phyloP scores from a whole-genome alignment of 2,329 filamentous ascomycete genomes.

The Colletotrichum theobromicola region DNA sequence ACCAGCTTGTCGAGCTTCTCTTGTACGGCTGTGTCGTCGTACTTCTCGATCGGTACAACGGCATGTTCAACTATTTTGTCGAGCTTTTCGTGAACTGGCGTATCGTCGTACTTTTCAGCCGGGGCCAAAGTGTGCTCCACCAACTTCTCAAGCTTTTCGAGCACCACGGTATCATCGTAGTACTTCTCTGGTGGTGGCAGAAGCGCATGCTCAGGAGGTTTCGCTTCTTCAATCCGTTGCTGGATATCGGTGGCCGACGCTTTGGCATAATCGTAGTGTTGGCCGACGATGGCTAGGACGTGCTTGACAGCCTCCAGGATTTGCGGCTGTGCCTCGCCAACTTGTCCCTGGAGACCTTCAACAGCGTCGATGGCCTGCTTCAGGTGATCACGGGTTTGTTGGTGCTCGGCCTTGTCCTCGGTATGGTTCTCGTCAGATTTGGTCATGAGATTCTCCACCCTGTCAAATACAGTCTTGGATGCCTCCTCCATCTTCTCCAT shows the following conservation, averaged over 20 bases:
- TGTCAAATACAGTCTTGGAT: slow-evolving; percentile 83
- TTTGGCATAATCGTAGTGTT: slow-evolving; percentile 90
- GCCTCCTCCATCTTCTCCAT: slow-evolving; percentile 88
- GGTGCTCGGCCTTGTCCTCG: slow-evolving; percentile 79
- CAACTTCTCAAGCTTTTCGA: slow-evolving; percentile 40
- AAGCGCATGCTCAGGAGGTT: slow-evolving; percentile 41
- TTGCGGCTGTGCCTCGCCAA: slow-evolving; percentile 85
- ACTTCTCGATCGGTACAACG: background rate
- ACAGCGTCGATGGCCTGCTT: slow-evolving; percentile 76
- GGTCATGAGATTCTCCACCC: slow-evolving; percentile 78
- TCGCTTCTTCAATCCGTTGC: slow-evolving; percentile 66
- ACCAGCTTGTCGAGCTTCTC: slow-evolving; percentile 13
- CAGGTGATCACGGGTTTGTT: slow-evolving; percentile 81
- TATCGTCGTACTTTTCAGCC: slow-evolving; percentile 66
- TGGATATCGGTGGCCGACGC: slow-evolving; percentile 61
- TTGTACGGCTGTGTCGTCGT: background rate
- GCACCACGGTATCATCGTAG: slow-evolving; percentile 27
- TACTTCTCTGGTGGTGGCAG: slow-evolving; percentile 12
- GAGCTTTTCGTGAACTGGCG: slow-evolving; percentile 41
- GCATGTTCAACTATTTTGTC: slow-evolving; percentile 30
- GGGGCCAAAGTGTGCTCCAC: slow-evolving; percentile 59
- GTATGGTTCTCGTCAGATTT: slow-evolving; percentile 78
- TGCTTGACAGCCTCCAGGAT: slow-evolving; percentile 87
- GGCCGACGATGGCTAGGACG: slow-evolving; percentile 79
- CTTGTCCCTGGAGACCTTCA: slow-evolving; percentile 77